phyloP scores from a whole-genome alignment of 768 basidiomycete species.

The Piloderma croceum region DNA sequence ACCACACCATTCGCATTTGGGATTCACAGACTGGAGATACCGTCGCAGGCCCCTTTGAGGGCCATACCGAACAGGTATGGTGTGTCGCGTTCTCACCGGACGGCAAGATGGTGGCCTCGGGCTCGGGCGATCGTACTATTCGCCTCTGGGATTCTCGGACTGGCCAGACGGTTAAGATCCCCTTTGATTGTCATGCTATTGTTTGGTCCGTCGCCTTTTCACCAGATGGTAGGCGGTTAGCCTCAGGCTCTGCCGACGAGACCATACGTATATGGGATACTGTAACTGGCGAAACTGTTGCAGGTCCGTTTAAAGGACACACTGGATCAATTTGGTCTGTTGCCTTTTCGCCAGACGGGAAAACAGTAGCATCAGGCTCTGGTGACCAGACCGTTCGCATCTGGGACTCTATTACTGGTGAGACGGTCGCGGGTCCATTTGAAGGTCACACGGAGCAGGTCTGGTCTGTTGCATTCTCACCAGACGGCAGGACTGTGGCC shows the following conservation, averaged over 20 bases:
- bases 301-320: not conserved
- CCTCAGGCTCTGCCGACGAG: constrained; percentile 5
- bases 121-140: constrained; percentile 27
- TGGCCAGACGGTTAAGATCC: constrained; percentile 22
- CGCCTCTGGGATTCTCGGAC: constrained; percentile 12
- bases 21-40: constrained; percentile 3
- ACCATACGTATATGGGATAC: constrained; percentile 5
- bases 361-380: constrained; percentile 1
- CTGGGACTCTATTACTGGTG: constrained; percentile 8
- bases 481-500: not conserved
- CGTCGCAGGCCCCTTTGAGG: not conserved
- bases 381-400: constrained; percentile 4
- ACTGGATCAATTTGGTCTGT: constrained; percentile 1
- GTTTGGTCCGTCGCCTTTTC: constrained; percentile 7
- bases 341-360: constrained; percentile 8
- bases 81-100: constrained; percentile 32
- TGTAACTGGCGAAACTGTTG: not conserved
- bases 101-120: constrained; percentile 37
- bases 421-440: not conserved
- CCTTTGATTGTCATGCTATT: constrained; percentile 2
- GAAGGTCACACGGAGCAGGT: not conserved
- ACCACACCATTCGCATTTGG: constrained; percentile 16
- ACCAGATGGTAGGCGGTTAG: constrained; percentile 3
- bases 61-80: not conserved
- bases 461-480: not conserved